A percentile compares a stretch with the other conserved stretches of the same genome.
phyloP scores from a whole-genome alignment of 106 monocot genomes.

The Dendrobium huoshanense region DNA sequence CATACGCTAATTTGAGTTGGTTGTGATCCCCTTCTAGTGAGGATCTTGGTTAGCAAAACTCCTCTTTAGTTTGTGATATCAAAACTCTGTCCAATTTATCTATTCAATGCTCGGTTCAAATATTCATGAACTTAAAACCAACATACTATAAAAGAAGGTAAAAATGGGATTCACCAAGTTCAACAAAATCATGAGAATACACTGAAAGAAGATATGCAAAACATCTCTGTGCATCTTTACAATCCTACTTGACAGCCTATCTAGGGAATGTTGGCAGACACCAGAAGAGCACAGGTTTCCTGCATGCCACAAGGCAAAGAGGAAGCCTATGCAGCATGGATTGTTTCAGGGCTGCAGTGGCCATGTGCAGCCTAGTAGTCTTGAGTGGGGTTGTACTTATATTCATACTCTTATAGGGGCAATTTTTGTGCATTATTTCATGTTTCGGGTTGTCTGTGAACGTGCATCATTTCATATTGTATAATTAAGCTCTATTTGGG shows the following conservation, averaged over 20 bases:
- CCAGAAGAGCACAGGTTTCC: not conserved
- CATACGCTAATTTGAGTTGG: no score
- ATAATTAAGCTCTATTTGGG: not conserved
- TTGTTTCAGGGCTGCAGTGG: not conserved
- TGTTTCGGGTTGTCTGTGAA: not conserved
- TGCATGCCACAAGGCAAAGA: not conserved
- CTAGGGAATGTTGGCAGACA: not conserved
- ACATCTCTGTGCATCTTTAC: not conserved
- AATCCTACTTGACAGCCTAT: not conserved
- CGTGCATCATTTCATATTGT: not conserved
- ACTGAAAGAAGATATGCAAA: not conserved
- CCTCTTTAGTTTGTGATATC: no score
- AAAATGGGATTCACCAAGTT: not conserved
- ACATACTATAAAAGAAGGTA: not conserved
- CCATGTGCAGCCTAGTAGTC: not conserved
- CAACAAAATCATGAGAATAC: not conserved
- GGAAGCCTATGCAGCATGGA: not conserved
- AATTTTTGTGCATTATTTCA: not conserved
- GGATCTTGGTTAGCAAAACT: no score
- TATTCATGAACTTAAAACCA: not conserved
- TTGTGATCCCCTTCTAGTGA: no score
- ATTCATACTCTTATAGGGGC: not conserved
- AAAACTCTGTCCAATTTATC: no score
- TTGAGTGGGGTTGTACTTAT: not conserved
- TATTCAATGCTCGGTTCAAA: no score